Percentiles rank a stretch among this genome's conserved stretches.
These are phyloP conservation scores for Vickermania ingenoplastis DNA, from an alignment of 208 protist species.

Conservation along the genomic window DNA sequence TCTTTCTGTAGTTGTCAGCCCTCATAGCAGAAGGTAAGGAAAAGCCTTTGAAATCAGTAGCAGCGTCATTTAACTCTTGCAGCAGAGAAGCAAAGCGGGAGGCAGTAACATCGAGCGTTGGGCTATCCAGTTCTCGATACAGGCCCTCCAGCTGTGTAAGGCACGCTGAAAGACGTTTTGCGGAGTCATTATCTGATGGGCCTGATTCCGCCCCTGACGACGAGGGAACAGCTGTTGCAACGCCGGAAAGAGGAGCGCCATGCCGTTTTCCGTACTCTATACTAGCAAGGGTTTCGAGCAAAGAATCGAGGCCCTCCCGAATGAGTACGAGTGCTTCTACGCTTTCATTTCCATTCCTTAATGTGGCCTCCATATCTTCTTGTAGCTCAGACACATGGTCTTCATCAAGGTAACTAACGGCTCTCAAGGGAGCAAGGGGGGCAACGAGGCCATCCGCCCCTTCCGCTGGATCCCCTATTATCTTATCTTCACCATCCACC, in stretches of 20 bases:
- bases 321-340: not conserved
- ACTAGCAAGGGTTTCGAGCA: not conserved
- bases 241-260: not conserved
- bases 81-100: slow-evolving; percentile 52
- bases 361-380: not conserved
- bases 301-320: not conserved
- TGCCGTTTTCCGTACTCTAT: not conserved
- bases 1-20: not conserved
- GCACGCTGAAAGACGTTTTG: not conserved
- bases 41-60: not conserved
- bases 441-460: too few species aligned
- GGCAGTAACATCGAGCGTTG: slow-evolving; percentile 48
- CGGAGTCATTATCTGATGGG: not conserved
- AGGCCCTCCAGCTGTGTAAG: slow-evolving; percentile 76
- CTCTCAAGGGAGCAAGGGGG: too few species aligned
- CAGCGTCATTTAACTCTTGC: slow-evolving; percentile 56
- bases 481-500: too few species aligned
- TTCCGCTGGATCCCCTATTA: too few species aligned
- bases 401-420: too few species aligned
- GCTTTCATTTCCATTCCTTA: not conserved
- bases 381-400: not conserved
- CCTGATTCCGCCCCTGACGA: not conserved
- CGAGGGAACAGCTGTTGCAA: not conserved
- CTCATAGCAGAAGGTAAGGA: not conserved
- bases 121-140: slow-evolving; percentile 45